Conservation (phyloP, 2,329 filamentous ascomycete genomes). For the Ophiocordyceps unilateralis region DNA sequence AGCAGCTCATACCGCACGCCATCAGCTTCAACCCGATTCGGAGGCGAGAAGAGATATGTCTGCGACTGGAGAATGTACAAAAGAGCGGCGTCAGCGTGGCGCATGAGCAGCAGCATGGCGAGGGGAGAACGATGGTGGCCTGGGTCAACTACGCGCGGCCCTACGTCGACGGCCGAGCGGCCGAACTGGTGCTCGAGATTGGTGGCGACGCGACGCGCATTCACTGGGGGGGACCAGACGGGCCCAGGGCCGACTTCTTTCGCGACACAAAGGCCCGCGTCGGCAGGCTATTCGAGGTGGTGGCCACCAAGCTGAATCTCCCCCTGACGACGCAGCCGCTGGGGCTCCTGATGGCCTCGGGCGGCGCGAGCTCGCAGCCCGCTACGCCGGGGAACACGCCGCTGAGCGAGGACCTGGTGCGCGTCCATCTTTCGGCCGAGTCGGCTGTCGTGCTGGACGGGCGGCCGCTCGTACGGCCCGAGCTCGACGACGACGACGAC, state of each 20-base stretch:
- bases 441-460: conserved; percentile 43
- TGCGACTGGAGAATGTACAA: conserved; percentile 74
- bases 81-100: conserved; percentile 63
- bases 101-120: conserved; percentile 21
- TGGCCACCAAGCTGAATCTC: conserved; percentile 64
- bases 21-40: conserved; percentile 60
- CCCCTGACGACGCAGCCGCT: conserved; percentile 41
- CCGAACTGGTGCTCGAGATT: conserved; percentile 69
- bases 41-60: conserved; percentile 53
- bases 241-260: conserved; percentile 51
- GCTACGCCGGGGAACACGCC: conserved; percentile 52
- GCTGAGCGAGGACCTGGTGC: conserved; percentile 52
- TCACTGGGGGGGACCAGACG: conserved; percentile 20
- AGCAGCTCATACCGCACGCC: conserved; percentile 62
- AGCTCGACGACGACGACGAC: neutral
- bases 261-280: conserved; percentile 53
- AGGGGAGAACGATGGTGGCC: conserved; percentile 12
- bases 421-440: conserved; percentile 42
- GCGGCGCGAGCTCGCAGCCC: conserved; percentile 42
- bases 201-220: conserved; percentile 46
- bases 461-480: conserved; percentile 17
- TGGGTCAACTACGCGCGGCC: conserved; percentile 72
- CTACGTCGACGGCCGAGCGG: conserved; percentile 58
- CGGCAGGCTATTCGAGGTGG: conserved; percentile 57
- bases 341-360: conserved; percentile 48